Evolutionary conservation across 129 eudicot species (phyloP).

Genomic region (Kitagawia praeruptora): DNA sequence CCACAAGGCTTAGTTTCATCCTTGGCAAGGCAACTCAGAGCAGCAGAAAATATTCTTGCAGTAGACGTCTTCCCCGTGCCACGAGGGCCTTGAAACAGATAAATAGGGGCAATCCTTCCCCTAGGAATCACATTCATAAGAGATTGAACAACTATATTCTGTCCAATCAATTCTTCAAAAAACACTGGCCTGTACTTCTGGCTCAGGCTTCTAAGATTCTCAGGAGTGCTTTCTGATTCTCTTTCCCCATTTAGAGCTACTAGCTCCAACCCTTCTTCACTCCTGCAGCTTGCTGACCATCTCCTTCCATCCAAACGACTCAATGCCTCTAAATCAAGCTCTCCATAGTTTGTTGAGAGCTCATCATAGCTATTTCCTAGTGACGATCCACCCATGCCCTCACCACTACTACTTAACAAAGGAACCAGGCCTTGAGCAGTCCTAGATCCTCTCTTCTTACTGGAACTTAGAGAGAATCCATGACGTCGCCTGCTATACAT

Average conservation of each 20-base stretch:
- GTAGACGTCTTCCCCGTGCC: conserved; percentile 93
- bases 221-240: conserved; percentile 52
- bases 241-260: conserved; percentile 52
- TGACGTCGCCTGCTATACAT: conserved; percentile 42
- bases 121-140: conserved; percentile 55
- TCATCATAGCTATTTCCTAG: conserved; percentile 69
- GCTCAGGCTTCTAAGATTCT: conserved; percentile 62
- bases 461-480: conserved; percentile 33
- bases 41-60: conserved; percentile 69
- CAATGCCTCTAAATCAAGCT: conserved; percentile 85
- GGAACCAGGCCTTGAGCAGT: conserved; percentile 60
- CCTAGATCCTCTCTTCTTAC: conserved; percentile 53
- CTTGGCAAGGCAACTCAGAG: conserved; percentile 75
- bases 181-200: conserved; percentile 77
- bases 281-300: conserved; percentile 87
- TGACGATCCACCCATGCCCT: conserved; percentile 58
- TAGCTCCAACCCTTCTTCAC: conserved; percentile 66
- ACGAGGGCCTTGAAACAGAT: conserved; percentile 91
- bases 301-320: conserved; percentile 94
- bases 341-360: conserved; percentile 70
- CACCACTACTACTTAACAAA: conserved; percentile 53
- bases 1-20: conserved; percentile 85
- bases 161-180: conserved; percentile 83
- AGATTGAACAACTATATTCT: conserved; percentile 68
- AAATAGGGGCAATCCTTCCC: conserved; percentile 67